Evolutionary conservation across 345 rosid genomes (phyloP), one percentile per base, ranked within the genome.

Genomic region (Gossypium thurberi): DNA sequence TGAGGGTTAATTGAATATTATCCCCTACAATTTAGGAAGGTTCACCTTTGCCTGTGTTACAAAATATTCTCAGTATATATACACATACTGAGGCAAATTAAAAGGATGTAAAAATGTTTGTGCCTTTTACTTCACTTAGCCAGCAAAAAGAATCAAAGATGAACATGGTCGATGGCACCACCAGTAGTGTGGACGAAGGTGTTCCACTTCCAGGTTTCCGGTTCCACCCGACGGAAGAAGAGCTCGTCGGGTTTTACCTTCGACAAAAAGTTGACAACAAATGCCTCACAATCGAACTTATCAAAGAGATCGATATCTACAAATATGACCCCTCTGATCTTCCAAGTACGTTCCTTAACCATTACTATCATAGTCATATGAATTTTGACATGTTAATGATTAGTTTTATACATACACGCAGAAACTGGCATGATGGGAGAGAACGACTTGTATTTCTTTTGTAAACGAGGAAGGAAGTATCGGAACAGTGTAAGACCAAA

Each of bases 271-370:
- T 94, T 26, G 87, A 87, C 4, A 85, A 76, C 79, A 91, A 87
- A 77, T 79, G 86, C 0, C 75, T 84, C 78, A 78, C 74, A 46
- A 82, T 89, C 51, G 93, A 88, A 42, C 84, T 91, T 81, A 88
- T 94, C 82, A 81, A 75, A 63, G 87, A 90, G 73, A 80, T 88
- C 60, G 97, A 94, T 73, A 89, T 94, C 84, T 94, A 94, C 85
- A 90, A 94, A 78, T 85, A 73, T 50, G 96, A 94, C 75, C 98
- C 98, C 0, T 94, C 97, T 97, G 95, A 94, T 88, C 95, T 94
- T 72, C 97, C 97, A 77, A 89, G 98, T 94, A 90, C 33, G 88
- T 51, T 79, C 13, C 40, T 33, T 21, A 1, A 11, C 18, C 14
- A 2, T 56, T 33, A 33, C 13, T 3, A 20, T 20, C 14, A 3